These are phyloP conservation scores for Hirschioporus abietinus DNA, from an alignment of 768 basidiomycete genomes.

Conservation along the genomic window DNA sequence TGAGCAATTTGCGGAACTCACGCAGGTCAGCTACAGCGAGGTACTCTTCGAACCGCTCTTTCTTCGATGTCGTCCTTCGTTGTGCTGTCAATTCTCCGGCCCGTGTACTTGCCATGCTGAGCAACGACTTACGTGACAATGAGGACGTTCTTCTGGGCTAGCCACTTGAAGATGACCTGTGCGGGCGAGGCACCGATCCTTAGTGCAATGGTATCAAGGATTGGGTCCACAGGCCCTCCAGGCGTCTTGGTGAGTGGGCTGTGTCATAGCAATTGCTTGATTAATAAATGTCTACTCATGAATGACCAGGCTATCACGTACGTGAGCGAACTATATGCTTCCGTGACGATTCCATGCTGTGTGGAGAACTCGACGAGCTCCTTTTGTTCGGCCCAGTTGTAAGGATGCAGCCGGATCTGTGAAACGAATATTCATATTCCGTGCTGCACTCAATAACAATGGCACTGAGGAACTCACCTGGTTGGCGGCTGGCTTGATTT, in stretches of 20 bases:
- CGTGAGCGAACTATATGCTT: constrained; percentile 61
- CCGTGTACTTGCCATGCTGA: not conserved
- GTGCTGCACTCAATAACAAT: not conserved
- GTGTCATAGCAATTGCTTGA: not conserved
- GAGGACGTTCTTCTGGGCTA: constrained; percentile 56
- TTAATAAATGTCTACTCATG: not conserved
- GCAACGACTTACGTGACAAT: constrained; percentile 53
- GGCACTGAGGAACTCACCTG: constrained; percentile 43
- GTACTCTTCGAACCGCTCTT: constrained; percentile 61
- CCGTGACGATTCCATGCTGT: constrained; percentile 54
- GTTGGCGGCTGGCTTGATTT: constrained; percentile 61
- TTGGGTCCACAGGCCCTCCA: constrained; percentile 44
- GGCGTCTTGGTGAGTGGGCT: constrained; percentile 27
- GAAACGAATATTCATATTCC: not conserved
- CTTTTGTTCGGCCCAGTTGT: constrained; percentile 57
- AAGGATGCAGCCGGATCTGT: constrained; percentile 68
- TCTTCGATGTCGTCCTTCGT: constrained; percentile 53
- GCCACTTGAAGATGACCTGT: constrained; percentile 70
- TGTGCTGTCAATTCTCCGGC: not conserved
- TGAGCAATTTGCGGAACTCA: constrained; percentile 20
- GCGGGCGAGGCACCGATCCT: constrained; percentile 50
- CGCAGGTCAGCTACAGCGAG: constrained; percentile 57
- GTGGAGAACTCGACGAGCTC: constrained; percentile 48
- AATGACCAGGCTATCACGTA: constrained; percentile 26
- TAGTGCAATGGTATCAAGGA: constrained; percentile 46